A percentile compares a stretch with the other conserved stretches of the same genome.
Evolutionary conservation across 1,139 yeast species (phyloP).

Genomic region (Debaryomyces nepalensis): DNA sequence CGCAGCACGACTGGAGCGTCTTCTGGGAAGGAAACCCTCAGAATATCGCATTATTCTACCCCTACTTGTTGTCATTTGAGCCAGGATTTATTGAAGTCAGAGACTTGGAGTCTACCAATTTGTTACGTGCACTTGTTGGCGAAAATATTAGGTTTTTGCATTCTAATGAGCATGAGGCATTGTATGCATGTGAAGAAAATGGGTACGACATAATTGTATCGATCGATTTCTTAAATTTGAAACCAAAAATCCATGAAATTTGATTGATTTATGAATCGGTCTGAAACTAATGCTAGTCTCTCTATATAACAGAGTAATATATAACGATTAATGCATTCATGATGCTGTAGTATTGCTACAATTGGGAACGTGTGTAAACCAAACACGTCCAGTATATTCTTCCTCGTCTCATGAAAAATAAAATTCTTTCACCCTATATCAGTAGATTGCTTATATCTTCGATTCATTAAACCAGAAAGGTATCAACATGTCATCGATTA

Average conservation of each 20-base stretch:
- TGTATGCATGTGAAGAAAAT: conserved; percentile 89
- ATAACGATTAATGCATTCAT: conserved; percentile 1
- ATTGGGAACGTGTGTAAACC: not conserved
- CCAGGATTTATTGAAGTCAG: conserved; percentile 89
- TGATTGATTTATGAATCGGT: not conserved
- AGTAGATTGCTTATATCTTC: not conserved
- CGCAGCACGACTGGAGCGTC: conserved; percentile 90
- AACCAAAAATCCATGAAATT: conserved; percentile 30
- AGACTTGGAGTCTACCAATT: conserved; percentile 84
- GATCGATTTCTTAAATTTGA: conserved; percentile 73
- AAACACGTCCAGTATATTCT: not conserved
- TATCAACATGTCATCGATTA: conserved; percentile 19
- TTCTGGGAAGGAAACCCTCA: conserved; percentile 98
- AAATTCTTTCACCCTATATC: conserved; percentile 4
- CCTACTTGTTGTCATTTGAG: conserved; percentile 90
- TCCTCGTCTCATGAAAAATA: not conserved
- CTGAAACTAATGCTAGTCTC: not conserved
- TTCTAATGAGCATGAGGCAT: conserved; percentile 89
- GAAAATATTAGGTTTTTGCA: conserved; percentile 89
- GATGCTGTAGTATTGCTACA: not conserved
- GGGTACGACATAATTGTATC: conserved; percentile 93
- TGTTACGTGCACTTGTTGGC: conserved; percentile 89
- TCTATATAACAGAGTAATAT: not conserved
- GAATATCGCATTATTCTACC: conserved; percentile 90
- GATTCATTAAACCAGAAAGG: not conserved